phyloP scores from a whole-genome alignment of 495 filamentous ascomycete species.

The Glonium stellatum region DNA sequence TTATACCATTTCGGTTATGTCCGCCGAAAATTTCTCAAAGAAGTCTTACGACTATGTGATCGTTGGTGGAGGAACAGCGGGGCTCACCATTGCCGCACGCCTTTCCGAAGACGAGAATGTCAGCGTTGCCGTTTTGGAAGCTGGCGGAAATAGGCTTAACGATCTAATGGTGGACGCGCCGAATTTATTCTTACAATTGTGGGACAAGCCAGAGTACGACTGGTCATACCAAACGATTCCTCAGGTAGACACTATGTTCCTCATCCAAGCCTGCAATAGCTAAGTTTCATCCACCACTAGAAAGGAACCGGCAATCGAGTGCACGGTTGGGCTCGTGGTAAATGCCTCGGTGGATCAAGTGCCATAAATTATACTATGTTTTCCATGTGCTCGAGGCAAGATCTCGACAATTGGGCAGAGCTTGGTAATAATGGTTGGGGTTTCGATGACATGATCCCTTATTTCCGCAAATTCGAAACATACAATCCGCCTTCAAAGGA shows the following conservation, averaged over 20 bases:
- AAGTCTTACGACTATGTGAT: conserved; percentile 29
- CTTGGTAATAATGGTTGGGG: conserved; percentile 51
- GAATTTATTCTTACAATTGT: conserved; percentile 33
- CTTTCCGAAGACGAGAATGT: conserved; percentile 34
- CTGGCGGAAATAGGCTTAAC: conserved; percentile 38
- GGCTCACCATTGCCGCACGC: conserved; percentile 30
- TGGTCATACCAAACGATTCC: conserved; percentile 48
- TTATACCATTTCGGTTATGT: background rate
- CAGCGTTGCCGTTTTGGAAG: conserved; percentile 45
- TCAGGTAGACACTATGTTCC: conserved; percentile 40
- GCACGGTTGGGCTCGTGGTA: conserved; percentile 41
- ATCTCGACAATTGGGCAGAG: conserved; percentile 47
- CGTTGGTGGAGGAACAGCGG: too few relatives aligned
- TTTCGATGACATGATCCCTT: conserved; percentile 44
- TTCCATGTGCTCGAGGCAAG: conserved; percentile 37
- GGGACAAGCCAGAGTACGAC: conserved; percentile 44
- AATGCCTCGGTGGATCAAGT: conserved; percentile 51
- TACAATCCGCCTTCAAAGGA: conserved; percentile 38
- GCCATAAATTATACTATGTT: conserved; percentile 49
- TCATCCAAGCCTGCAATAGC: background rate
- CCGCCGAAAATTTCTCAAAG: conserved; percentile 28
- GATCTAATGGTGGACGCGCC: conserved; percentile 42
- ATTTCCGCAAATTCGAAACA: conserved; percentile 39
- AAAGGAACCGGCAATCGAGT: conserved; percentile 20
- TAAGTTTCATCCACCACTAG: conserved; percentile 3